phyloP scores from a whole-genome alignment of 371 early-diverging fungal genomes.

The Apophysomyces ossiformis region DNA sequence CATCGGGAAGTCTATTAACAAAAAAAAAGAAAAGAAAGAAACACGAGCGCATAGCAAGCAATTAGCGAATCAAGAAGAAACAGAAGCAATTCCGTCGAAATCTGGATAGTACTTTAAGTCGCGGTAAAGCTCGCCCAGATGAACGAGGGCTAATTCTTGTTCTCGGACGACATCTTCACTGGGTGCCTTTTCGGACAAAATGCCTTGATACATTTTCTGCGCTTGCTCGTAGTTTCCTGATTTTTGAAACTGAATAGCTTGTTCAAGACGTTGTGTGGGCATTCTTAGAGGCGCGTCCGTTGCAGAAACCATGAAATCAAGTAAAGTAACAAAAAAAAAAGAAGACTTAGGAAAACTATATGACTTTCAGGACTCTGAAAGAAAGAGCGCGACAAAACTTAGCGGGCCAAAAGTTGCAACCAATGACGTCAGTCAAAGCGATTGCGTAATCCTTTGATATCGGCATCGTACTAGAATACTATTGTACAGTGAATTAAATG shows the following conservation, averaged over 20 bases:
- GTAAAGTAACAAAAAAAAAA: too few species aligned
- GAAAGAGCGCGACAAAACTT: too few species aligned
- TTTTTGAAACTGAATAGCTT: slow-evolving; percentile 55
- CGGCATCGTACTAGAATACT: too few species aligned
- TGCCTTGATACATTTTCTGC: slow-evolving; percentile 55
- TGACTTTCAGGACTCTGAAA: too few species aligned
- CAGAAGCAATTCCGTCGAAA: too few species aligned
- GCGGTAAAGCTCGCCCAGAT: slow-evolving; percentile 67
- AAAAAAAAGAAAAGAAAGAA: not conserved
- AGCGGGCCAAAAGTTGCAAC: too few species aligned
- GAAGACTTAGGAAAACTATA: too few species aligned
- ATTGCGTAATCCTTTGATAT: too few species aligned
- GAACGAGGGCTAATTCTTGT: slow-evolving; percentile 65
- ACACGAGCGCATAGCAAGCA: not conserved
- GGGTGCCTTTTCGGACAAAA: slow-evolving; percentile 42
- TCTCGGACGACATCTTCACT: slow-evolving; percentile 49
- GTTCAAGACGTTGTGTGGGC: slow-evolving; percentile 42
- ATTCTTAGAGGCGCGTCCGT: slow-evolving; percentile 15
- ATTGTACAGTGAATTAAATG: too few species aligned
- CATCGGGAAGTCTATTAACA: slow-evolving; percentile 67
- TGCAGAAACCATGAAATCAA: slow-evolving; percentile 14
- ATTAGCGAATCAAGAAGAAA: not conserved
- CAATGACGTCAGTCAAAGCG: too few species aligned
- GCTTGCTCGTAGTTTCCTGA: slow-evolving; percentile 57
- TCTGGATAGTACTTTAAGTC: slow-evolving; percentile 55